Base-by-base conservation (phyloP, 169 alveolate genomes). In the Cryptosporidium tyzzeri region DNA sequence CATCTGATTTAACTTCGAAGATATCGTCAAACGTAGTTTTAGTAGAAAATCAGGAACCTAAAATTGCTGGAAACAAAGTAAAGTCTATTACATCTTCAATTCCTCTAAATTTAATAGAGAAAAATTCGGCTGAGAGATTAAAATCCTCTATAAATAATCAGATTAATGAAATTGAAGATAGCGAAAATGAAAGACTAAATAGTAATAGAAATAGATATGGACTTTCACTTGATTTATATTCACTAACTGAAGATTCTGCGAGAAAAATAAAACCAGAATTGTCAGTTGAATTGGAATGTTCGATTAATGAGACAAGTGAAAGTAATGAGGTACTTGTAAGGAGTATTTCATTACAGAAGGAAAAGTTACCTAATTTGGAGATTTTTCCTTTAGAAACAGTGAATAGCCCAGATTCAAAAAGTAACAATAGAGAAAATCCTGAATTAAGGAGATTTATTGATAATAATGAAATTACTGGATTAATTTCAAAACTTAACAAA, bases 141-240 rank as follows among this genome's bases (percentile, higher is more conserved):
- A 37, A n/a, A n/a, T 65, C 71, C 2, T 65, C 50, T 3, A 16
- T 12, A 33, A 65, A 31, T 31, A 31, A 31, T n/a, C 26, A 65
- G 50, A 33, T 35, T 4, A 33, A 33, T 29, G 71, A 65, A 33
- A 31, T 65, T 26, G 86, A 58, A 23, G 70, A 73, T 16, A 73
- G 86, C 7, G 86, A 73, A 53, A 73, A 73, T 41, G 86, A 73
- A 37, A 58, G 86, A 51, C n/a, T 73, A 21, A 73, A 73, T 58
- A 73, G 71, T 73, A 73, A 55, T n/a, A 73, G 86, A 55, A 53
- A 55, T 3, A 53, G 18, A 14, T 14, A 12, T 3, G 26, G 55
- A 9, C 44, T 39, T 7, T 39, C 86, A 9, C 16, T 73, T 31
- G 86, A 53, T 31, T 55, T 59, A 2, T 73, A 51, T 58, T 26